These are phyloP conservation scores for Cicer yamashitae DNA, from an alignment of 306 rosid species.

Conservation along the genomic window DNA sequence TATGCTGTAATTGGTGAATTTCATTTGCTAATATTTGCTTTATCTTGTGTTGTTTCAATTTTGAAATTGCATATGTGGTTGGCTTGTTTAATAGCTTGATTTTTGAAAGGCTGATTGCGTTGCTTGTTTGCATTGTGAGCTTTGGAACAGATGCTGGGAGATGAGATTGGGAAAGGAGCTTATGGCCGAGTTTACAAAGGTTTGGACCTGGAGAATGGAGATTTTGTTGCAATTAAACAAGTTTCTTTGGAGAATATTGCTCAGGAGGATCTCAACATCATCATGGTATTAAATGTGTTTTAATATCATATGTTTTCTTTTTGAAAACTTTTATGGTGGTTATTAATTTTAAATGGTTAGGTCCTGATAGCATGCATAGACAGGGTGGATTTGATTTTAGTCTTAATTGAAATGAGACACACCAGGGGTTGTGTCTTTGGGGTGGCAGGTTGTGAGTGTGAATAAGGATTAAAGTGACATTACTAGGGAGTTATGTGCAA, in stretches of 20 bases:
- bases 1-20: not conserved
- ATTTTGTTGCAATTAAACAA: conserved; percentile 96
- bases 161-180: conserved; percentile 99
- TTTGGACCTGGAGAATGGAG: conserved; percentile 97
- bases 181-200: conserved; percentile 99
- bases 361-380: conserved; percentile 6
- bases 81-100: not conserved
- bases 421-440: not conserved
- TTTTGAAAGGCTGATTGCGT: conserved; percentile 36
- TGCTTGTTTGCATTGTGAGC: conserved; percentile 42
- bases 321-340: conserved; percentile 2
- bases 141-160: conserved; percentile 92
- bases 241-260: conserved; percentile 99
- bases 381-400: conserved; percentile 30
- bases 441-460: not conserved
- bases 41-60: conserved; percentile 16
- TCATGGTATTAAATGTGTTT: conserved; percentile 69
- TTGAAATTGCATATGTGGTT: conserved; percentile 29
- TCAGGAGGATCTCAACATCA: conserved; percentile 98
- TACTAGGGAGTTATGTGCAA: conserved; percentile 6
- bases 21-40: conserved; percentile 10
- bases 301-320: conserved; percentile 16
- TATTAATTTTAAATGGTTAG: conserved; percentile 27
- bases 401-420: conserved; percentile 28
- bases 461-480: conserved; percentile 6